Evolutionary conservation across 1,139 yeast genomes (phyloP), one percentile per base, ranked within the genome.

Genomic region (Candida frijolesensis): DNA sequence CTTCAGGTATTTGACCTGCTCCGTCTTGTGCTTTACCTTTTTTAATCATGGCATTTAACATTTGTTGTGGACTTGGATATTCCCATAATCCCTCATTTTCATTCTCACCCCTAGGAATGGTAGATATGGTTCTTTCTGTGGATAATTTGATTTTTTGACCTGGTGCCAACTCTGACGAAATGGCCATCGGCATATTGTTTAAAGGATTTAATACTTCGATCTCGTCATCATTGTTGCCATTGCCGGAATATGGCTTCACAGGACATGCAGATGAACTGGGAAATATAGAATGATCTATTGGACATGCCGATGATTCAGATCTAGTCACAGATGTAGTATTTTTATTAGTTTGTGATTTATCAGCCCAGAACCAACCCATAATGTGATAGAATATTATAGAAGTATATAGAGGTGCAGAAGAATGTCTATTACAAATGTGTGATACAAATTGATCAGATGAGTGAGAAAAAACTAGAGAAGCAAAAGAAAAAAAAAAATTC

Each of bases 51-150:
- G 99, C 99, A 64, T 92, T 92, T 57, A 91, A 84, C 99, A 94
- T 95, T 66, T 94, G 99, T 67, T 94, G 99, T 1, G 99, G 99
- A 1, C 97, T 90, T 1, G 99, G 99, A 66, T 95, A 94, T 67
- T 94, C 99, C 99, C 99, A 94, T 44, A 85, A 83, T 0, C 96
- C 92, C 54, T 81, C 82, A 25, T 73, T 79, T 3, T 72, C 75
- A n/a, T 69, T 64, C 37, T 78, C 82, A 25, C 98, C 98, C 57
- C 90, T 80, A 16, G 99, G 99, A 52, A 94, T 94, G 4, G 91
- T 73, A 10, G 97, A 89, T 42, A 85, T 69, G 3, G 96, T 87
- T 60, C 97, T 82, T 49, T 87, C 89, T 0, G 95, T 89, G 6
- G 97, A 91, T 41, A 94, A 76, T 33, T 80, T 82, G 45, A 89